A percentile compares a stretch with the other conserved stretches of the same genome.
These are phyloP conservation scores for Pharus latifolius DNA, from an alignment of 176 grass and related monocot species.

Conservation along the genomic window DNA sequence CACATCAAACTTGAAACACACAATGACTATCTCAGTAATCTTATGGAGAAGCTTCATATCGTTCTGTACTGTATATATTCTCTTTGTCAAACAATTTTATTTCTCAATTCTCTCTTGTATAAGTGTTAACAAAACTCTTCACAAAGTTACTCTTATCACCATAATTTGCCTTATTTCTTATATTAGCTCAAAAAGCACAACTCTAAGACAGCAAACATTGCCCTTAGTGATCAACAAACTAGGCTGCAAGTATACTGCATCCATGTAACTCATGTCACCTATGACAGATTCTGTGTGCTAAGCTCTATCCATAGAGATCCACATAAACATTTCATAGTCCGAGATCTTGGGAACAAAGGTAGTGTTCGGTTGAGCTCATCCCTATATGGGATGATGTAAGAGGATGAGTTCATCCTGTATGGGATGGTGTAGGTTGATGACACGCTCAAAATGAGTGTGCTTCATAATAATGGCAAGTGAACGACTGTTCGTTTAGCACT, in stretches of 20 bases:
- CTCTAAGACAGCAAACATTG: constrained; percentile 24
- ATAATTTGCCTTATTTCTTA: neutral
- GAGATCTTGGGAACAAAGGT: neutral
- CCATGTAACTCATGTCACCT: constrained; percentile 7
- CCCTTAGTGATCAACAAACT: constrained; percentile 3
- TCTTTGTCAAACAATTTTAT: constrained; percentile 17
- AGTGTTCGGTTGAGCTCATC: too few relatives aligned
- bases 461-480: too few relatives aligned
- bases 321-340: constrained; percentile 11
- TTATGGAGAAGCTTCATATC: neutral
- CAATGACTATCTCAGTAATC: neutral
- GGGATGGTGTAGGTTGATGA: too few relatives aligned
- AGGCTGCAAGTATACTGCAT: neutral
- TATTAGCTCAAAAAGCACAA: constrained; percentile 23
- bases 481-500: too few relatives aligned
- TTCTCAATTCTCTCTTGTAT: neutral
- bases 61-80: neutral
- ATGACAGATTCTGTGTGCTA: neutral
- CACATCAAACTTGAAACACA: neutral
- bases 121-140: neutral
- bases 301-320: neutral
- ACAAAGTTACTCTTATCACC: neutral
- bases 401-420: too few relatives aligned
- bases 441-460: too few relatives aligned
- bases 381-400: too few relatives aligned